phyloP scores from a whole-genome alignment of 164 flowering plant genomes.

The Paratinospora sagittata region DNA sequence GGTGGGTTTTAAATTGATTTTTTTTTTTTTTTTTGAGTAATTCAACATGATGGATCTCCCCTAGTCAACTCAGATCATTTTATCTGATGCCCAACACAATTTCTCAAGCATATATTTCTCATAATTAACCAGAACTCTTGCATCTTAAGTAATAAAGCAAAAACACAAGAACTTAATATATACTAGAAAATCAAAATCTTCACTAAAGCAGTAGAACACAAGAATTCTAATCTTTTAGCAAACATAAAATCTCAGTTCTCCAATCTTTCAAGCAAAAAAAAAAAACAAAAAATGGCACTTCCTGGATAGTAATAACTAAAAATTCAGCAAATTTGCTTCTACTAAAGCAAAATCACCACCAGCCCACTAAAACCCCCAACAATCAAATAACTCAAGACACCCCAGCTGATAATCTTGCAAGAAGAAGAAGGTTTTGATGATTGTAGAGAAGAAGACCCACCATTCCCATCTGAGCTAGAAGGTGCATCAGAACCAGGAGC shows the following conservation, averaged over 20 bases:
- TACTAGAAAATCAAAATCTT: background rate
- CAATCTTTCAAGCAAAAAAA: background rate
- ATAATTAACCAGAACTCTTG: too few species aligned
- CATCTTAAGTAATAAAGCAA: too few species aligned
- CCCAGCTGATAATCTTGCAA: conserved; percentile 19
- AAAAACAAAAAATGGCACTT: too few species aligned
- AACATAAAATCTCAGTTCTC: background rate
- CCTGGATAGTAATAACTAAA: too few species aligned
- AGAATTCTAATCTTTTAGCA: background rate
- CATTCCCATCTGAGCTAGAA: background rate
- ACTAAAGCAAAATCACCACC: conserved; percentile 24
- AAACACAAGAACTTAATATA: too few species aligned
- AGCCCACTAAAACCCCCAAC: conserved; percentile 34
- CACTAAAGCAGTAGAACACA: background rate
- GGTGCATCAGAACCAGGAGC: conserved; percentile 51
- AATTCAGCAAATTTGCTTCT: background rate
- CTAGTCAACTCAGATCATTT: too few species aligned
- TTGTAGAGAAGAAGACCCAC: conserved; percentile 22
- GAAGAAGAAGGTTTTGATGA: conserved; percentile 28
- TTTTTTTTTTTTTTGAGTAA: too few species aligned
- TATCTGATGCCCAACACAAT: too few species aligned
- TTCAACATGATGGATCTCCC: too few species aligned
- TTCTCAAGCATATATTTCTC: too few species aligned
- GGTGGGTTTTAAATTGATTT: too few species aligned
- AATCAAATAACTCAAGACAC: conserved; percentile 28